These are phyloP conservation scores for Miscanthus lutarioriparius DNA, from an alignment of 176 grass and related monocot genomes.

Conservation along the genomic window DNA sequence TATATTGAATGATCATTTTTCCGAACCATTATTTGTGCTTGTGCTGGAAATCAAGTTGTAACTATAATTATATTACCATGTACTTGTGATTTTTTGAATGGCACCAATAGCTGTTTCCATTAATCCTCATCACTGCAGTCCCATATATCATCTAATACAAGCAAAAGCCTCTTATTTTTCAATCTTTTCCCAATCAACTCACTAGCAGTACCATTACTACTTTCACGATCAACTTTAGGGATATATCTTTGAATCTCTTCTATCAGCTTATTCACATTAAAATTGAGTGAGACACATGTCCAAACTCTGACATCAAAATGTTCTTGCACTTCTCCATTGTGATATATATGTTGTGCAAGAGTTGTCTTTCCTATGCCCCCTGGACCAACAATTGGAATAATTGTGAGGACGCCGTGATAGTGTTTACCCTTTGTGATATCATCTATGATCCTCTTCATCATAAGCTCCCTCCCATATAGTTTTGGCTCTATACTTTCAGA, in stretches of 20 bases:
- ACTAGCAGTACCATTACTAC: not conserved
- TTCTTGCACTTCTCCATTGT: not conserved
- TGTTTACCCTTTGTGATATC: no score
- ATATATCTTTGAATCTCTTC: not conserved
- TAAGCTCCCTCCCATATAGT: no score
- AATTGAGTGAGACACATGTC: conserved; percentile 27
- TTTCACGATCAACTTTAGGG: not conserved
- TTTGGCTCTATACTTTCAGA: no score
- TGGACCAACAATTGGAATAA: not conserved
- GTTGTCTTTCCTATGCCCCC: conserved; percentile 47
- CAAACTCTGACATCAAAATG: conserved; percentile 27
- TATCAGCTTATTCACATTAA: not conserved
- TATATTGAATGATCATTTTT: not conserved
- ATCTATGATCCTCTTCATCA: no score
- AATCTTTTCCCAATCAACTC: not conserved
- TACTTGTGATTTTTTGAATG: not conserved
- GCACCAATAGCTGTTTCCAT: not conserved
- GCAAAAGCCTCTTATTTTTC: not conserved
- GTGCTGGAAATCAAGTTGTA: not conserved
- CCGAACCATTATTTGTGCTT: not conserved
- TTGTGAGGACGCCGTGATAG: no score
- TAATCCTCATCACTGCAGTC: not conserved
- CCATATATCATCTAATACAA: conserved; percentile 26
- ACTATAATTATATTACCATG: not conserved
- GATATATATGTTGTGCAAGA: conserved; percentile 30